These are phyloP conservation scores for Phyllosticta citrichinensis DNA, from an alignment of 2,329 filamentous ascomycete genomes.

Conservation along the genomic window DNA sequence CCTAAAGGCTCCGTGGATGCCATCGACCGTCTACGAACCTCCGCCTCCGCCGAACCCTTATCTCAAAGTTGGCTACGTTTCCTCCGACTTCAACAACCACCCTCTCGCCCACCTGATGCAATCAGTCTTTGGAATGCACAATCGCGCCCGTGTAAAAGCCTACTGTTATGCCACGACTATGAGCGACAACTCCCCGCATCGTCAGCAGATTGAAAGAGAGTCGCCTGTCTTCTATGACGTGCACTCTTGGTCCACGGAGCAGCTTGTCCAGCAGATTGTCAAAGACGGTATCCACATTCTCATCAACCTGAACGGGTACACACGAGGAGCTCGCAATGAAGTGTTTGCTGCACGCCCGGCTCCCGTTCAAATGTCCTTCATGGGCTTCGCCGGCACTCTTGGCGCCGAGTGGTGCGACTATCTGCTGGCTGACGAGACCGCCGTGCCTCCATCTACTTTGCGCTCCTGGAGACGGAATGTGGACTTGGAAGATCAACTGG, in stretches of 20 bases:
- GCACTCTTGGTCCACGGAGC: conserved; percentile 76
- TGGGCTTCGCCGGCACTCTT: conserved; percentile 94
- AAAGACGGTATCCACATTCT: conserved; percentile 86
- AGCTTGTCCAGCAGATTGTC: conserved; percentile 75
- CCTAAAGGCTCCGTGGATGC: conserved; percentile 76
- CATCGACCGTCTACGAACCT: conserved; percentile 69
- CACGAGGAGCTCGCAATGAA: conserved; percentile 90
- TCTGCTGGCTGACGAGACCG: conserved; percentile 78
- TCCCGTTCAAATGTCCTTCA: conserved; percentile 98
- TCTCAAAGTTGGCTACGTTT: conserved; percentile 91
- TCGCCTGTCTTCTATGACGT: conserved; percentile 86
- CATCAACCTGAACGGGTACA: conserved; percentile 97
- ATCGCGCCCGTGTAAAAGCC: conserved; percentile 62
- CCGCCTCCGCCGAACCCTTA: conserved; percentile 71
- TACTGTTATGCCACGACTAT: conserved; percentile 93
- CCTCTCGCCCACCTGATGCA: conserved; percentile 96
- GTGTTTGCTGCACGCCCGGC: conserved; percentile 91
- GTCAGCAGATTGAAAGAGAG: conserved; percentile 85
- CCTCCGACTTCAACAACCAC: conserved; percentile 98
- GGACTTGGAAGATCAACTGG: conserved; percentile 56
- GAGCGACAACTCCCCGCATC: conserved; percentile 80
- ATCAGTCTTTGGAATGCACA: conserved; percentile 89
- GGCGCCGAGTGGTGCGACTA: conserved; percentile 99
- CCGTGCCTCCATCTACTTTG: conserved; percentile 72
- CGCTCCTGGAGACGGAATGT: conserved; percentile 69